Conservation (phyloP, 2,329 filamentous ascomycete genomes). For the Salinomyces thailandicus region DNA sequence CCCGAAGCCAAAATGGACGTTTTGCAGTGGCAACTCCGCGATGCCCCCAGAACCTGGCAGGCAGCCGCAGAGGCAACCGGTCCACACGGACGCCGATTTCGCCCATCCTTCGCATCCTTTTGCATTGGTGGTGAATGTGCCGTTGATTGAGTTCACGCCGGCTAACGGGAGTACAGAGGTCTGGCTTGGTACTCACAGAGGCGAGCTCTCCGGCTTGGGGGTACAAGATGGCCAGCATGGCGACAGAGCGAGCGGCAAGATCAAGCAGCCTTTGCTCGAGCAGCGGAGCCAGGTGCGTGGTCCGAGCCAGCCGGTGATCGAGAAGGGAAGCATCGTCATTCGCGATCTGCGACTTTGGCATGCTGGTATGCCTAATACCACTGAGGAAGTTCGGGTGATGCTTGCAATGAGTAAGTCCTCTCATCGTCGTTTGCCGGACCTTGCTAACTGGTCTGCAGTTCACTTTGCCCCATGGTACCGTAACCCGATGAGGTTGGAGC, state of each 20-base stretch:
- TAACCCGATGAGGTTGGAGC: conserved; percentile 48
- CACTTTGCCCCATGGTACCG: conserved; percentile 46
- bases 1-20: conserved; percentile 46
- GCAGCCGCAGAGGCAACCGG: conserved; percentile 38
- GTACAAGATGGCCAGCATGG: conserved; percentile 44
- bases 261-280: conserved; percentile 35
- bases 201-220: conserved; percentile 17
- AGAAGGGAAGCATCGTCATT: conserved; percentile 47
- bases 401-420: conserved; percentile 37
- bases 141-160: conserved; percentile 41
- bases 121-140: conserved; percentile 45
- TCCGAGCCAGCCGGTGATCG: conserved; percentile 42
- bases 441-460: conserved; percentile 20
- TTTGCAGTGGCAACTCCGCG: conserved; percentile 48
- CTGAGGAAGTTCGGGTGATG: conserved; percentile 25
- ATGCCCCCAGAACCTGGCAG: conserved; percentile 39
- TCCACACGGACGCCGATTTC: conserved; percentile 52
- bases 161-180: conserved; percentile 49
- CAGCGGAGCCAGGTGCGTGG: conserved; percentile 29
- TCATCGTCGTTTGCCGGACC: neutral
- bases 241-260: conserved; percentile 43
- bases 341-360: conserved; percentile 54
- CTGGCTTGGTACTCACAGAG: conserved; percentile 47
- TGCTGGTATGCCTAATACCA: conserved; percentile 51
- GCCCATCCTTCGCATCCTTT: conserved; percentile 45